These are phyloP conservation scores for Clarireedia paspali DNA, from an alignment of 2,329 filamentous ascomycete species.

Conservation along the genomic window DNA sequence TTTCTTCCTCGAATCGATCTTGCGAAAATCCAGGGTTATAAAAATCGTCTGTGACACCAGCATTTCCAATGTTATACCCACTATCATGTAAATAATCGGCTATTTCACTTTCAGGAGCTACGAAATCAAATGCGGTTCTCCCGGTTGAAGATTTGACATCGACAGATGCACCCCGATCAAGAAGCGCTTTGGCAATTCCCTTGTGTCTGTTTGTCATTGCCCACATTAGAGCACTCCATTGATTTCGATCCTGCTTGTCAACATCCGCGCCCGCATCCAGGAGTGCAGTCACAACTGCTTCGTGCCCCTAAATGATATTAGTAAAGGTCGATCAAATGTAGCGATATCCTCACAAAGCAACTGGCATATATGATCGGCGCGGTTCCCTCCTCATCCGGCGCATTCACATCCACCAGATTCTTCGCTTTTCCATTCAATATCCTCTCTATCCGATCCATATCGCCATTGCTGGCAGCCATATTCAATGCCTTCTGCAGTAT, in stretches of 20 bases:
- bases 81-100: constrained; percentile 92
- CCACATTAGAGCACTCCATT: constrained; percentile 99
- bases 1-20: constrained; percentile 91
- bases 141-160: constrained; percentile 93
- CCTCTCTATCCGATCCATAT: constrained; percentile 70
- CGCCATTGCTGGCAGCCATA: constrained; percentile 95
- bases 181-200: constrained; percentile 81
- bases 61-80: constrained; percentile 81
- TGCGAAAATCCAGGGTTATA: constrained; percentile 89
- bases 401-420: constrained; percentile 74
- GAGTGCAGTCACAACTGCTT: constrained; percentile 75
- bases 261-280: constrained; percentile 82
- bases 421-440: constrained; percentile 69
- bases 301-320: constrained; percentile 58
- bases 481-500: constrained; percentile 82
- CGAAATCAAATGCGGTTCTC: constrained; percentile 91
- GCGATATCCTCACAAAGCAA: constrained; percentile 67
- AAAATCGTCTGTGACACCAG: constrained; percentile 78
- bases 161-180: constrained; percentile 91
- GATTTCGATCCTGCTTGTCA: constrained; percentile 89
- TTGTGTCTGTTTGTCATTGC: constrained; percentile 99
- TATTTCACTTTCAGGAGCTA: constrained; percentile 91
- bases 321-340: constrained; percentile 10
- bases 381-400: constrained; percentile 87
- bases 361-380: constrained; percentile 96